Evolutionary conservation across 2,329 filamentous ascomycete genomes (phyloP).

Genomic region (Ceratocystis albifundus): DNA sequence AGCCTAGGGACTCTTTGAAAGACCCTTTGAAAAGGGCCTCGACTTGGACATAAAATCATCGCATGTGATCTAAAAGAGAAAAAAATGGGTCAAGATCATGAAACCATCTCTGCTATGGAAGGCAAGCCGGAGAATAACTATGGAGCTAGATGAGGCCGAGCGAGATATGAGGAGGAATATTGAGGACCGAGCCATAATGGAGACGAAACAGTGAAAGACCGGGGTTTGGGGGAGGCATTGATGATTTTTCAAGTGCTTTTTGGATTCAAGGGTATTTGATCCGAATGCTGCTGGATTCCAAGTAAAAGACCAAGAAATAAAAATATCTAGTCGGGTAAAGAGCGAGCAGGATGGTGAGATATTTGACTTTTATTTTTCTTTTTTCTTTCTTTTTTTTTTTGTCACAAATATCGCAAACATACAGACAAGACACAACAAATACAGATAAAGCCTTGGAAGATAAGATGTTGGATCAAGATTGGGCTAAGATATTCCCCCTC

Average conservation of each 20-base stretch:
- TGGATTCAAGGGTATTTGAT: background rate
- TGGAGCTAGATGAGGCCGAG: slow-evolving; percentile 4
- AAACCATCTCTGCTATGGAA: background rate
- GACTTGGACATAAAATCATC: background rate
- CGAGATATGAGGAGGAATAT: slow-evolving; percentile 17
- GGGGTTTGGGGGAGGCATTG: background rate
- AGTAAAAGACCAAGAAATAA: background rate
- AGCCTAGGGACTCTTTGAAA: background rate
- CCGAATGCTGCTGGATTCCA: background rate
- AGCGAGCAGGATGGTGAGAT: background rate
- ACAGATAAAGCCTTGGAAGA: too few relatives aligned
- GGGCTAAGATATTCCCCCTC: too few relatives aligned
- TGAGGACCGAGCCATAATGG: slow-evolving; percentile 13
- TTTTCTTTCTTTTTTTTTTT: too few relatives aligned
- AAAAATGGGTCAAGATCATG: slow-evolving; percentile 8
- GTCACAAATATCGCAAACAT: too few relatives aligned
- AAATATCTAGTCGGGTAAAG: background rate
- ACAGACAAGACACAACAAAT: too few relatives aligned
- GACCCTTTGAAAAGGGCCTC: background rate
- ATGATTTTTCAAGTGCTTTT: background rate
- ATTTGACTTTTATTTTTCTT: too few relatives aligned
- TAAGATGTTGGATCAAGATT: too few relatives aligned
- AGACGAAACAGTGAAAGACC: slow-evolving; percentile 5
- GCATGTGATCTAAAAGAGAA: slow-evolving; percentile 4
- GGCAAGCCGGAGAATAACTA: background rate